Evolutionary conservation across 2,329 filamentous ascomycete species (phyloP), one percentile per base, ranked within the genome.

Genomic region (Byssoonygena ceratinophila): DNA sequence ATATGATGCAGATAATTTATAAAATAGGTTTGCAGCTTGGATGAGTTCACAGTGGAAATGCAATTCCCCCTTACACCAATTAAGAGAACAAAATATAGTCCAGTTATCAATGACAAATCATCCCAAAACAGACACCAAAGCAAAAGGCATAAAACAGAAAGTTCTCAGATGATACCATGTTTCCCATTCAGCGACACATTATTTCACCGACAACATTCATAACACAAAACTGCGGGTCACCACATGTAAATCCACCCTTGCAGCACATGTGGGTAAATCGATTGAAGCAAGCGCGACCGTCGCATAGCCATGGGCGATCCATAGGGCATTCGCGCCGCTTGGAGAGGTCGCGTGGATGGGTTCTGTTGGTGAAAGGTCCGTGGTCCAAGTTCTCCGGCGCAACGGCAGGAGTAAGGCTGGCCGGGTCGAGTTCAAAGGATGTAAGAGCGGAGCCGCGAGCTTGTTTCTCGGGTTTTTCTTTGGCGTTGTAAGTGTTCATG

Each of bases 21-120:
- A n/a, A n/a, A n/a, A n/a, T n/a, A n/a, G n/a, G n/a, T n/a, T n/a
- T n/a, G n/a, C n/a, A n/a, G n/a, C n/a, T n/a, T n/a, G n/a, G n/a
- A n/a, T n/a, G n/a, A n/a, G n/a, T n/a, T n/a, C n/a, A n/a, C n/a
- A n/a, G n/a, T n/a, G n/a, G n/a, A n/a, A n/a, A n/a, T n/a, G n/a
- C n/a, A n/a, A n/a, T n/a, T n/a, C n/a, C n/a, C n/a, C n/a, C n/a
- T n/a, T n/a, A n/a, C n/a, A n/a, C n/a, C n/a, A n/a, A n/a, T n/a
- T n/a, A n/a, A n/a, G n/a, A n/a, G n/a, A n/a, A n/a, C n/a, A n/a
- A n/a, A n/a, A n/a, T n/a, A n/a, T n/a, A n/a, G n/a, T n/a, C n/a
- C n/a, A n/a, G 8, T 39, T 25, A 16, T 58, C 43, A 22, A 55
- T 37, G 25, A 63, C n/a, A 62, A 49, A 4, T 51, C 53, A n/a